Evolutionary conservation across 1,284 basidiomycete species (phyloP).

Genomic region (Exobasidium cylindrosporum): DNA sequence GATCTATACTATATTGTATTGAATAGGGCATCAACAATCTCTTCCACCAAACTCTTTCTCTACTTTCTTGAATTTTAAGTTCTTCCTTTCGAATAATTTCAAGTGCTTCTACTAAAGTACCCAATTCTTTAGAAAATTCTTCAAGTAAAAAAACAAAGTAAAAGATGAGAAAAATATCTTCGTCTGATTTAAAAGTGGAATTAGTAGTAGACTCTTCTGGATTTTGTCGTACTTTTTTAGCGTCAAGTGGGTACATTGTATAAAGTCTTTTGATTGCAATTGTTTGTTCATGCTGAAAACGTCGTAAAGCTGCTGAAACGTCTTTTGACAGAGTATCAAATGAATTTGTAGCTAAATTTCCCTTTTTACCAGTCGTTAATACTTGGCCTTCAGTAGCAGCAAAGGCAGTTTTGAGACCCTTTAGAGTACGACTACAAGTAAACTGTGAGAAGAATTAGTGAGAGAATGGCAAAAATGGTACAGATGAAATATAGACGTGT

Average conservation of each 20-base stretch:
- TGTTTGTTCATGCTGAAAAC: constrained; percentile 47
- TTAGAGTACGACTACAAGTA: constrained; percentile 39
- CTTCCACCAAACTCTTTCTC: not conserved
- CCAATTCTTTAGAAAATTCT: constrained; percentile 42
- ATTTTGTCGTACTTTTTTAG: constrained; percentile 12
- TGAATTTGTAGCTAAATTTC: constrained; percentile 5
- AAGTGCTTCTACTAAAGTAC: constrained; percentile 26
- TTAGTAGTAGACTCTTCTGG: not conserved
- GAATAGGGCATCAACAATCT: constrained; percentile 1
- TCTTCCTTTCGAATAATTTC: constrained; percentile 23
- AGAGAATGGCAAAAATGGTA: too few relatives aligned
- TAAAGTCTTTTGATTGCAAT: constrained; percentile 46
- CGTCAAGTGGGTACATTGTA: constrained; percentile 39
- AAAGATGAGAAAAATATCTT: constrained; percentile 47
- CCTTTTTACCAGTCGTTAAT: not conserved
- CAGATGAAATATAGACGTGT: constrained; percentile 23
- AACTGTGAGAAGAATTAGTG: constrained; percentile 18
- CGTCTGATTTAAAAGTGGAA: constrained; percentile 19
- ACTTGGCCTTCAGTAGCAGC: not conserved
- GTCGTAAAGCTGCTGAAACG: constrained; percentile 28
- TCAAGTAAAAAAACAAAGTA: constrained; percentile 51
- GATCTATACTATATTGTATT: too few relatives aligned
- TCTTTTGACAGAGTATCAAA: constrained; percentile 34
- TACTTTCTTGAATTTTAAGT: not conserved
- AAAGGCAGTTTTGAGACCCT: constrained; percentile 30